Base-by-base conservation (phyloP, 441 rosid species). In the Capsella rubella region DNA sequence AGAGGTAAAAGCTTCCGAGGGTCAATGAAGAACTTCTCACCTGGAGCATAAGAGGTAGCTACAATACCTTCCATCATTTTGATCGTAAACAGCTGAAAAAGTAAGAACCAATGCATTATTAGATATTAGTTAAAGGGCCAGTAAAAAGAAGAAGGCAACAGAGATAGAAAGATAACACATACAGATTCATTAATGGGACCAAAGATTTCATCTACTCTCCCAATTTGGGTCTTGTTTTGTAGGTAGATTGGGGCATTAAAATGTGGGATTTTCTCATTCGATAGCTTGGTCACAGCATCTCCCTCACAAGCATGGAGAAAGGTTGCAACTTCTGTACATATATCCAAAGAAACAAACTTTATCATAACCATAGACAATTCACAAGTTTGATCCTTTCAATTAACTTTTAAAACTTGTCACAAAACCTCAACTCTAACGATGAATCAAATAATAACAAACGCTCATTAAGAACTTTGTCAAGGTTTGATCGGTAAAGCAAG, bases 101-200 rank as follows among this genome's bases (percentile, higher is more conserved):
- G 35, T 12, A 60, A 46, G 10, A 46, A 46, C 21, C 43, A 55
- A 5, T 2, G 34, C 6, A 18, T 14, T 16, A 18, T 14, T 16
- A 25, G 49, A 42, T 49, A 50, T 60, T n/a, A 39, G 51, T 43
- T n/a, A 70, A 32, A 18, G 45, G 18, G 64, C 18, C 13, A 47
- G 35, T 53, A 21, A 15, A 43, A 62, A 39, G 42, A 31, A 61
- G n/a, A 35, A 8, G 28, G 27, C 6, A 15, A 29, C 4, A 27
- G 45, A n/a, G 0, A 59, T 14, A 40, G 45, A 37, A 3, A 63
- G 45, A 49, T 8, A 21, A 6, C 31, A 58, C 90, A 83, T 74
- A 92, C 98, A 70, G 99, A 89, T 79, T 95, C 97, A 35, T 95
- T 95, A 52, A 95, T 90, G 32, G 99, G 96, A 55, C 99, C 99